Base-by-base conservation (phyloP, 1,284 basidiomycete species). In the Takashimella tepidaria region DNA sequence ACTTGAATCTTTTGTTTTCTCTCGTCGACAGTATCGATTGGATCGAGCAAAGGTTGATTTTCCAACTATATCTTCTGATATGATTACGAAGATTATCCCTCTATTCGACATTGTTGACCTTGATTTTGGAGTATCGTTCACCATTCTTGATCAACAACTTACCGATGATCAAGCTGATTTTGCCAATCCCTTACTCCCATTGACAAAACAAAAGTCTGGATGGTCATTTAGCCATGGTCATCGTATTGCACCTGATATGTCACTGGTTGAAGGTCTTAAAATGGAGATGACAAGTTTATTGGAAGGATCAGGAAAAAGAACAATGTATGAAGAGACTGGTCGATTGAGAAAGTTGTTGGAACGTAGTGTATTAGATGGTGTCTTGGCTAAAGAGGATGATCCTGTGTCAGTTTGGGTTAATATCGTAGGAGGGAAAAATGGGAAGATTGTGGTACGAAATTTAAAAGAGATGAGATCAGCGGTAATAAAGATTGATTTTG, bases 311-410 rank as follows among this genome's bases (percentile, higher is more conserved):
- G 79, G 79, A 20, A 75, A 86, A 66, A 82, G 85, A 56, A 90
- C 84, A 56, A 88, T 95, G 82, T 96, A 91, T 69, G 88, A 88
- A 19, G 90, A 95, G 77, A 92, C 89, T 4, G 83, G 82, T 53
- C 79, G 85, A 48, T 83, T 91, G 70, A 83, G 84, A 63, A 73
- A 75, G 58, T 82, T 83, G 45, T 76, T 93, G 25, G 68, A 91
- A 45, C 78, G 82, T 26, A 81, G 83, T 4, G 81, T 95, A 24
- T 77, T 82, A 45, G 74, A 77, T 3, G 86, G 85, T 57, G 84
- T 86, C 66, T 88, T 89, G 83, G 91, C 90, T 58, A 66, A 69
- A 26, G 87, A 90, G 52, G 76, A 85, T 79, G 82, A 91, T 66
- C 90, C 92, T 3, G 54, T 87, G 0, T 60, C 82, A 11, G 62